Conservation (phyloP, 306 rosid species). For the Hippophae rhamnoides region DNA sequence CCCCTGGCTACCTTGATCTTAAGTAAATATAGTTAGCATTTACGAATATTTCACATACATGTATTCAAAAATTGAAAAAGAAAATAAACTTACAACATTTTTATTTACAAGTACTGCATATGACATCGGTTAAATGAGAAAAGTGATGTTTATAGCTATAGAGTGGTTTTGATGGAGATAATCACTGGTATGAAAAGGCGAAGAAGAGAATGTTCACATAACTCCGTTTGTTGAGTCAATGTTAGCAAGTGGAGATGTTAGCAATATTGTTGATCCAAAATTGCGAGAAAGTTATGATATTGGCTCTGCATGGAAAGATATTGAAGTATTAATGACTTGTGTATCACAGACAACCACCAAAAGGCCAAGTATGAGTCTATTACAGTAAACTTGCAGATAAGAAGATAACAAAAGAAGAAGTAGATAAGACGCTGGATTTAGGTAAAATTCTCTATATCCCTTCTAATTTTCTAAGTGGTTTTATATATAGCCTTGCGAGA, state of each 20-base stretch:
- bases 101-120: neutral
- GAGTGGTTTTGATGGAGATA: constrained; percentile 6
- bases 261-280: neutral
- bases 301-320: constrained; percentile 1
- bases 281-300: neutral
- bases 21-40: neutral
- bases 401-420: too few relatives aligned
- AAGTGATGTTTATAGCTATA: constrained; percentile 13
- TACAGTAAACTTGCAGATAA: too few relatives aligned
- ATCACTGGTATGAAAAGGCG: neutral
- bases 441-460: too few relatives aligned
- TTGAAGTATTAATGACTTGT: constrained; percentile 9
- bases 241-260: constrained; percentile 7
- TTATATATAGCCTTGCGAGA: too few relatives aligned
- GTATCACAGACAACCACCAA: neutral
- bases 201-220: neutral
- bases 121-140: constrained; percentile 9
- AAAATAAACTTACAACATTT: neutral
- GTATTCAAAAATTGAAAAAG: neutral
- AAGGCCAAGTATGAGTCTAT: constrained; percentile 7
- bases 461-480: too few relatives aligned
- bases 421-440: too few relatives aligned
- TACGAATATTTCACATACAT: neutral
- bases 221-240: neutral
- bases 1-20: constrained; percentile 12